Evolutionary conservation across 257 asterid genomes (phyloP).

Genomic region (Solanum pimpinellifolium): DNA sequence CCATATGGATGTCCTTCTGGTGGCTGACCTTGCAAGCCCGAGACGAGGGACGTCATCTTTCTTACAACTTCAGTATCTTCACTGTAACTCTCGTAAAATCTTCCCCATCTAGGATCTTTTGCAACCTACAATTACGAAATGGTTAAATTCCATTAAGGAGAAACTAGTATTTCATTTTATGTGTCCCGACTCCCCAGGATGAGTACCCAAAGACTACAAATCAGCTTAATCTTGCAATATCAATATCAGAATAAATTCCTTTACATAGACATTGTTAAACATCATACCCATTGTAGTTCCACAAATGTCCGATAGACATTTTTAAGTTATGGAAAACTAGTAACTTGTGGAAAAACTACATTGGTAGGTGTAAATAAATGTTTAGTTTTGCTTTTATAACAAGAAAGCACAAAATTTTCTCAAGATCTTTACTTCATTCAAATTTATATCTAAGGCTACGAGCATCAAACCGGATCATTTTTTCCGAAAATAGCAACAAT

Average conservation of each 20-base stretch:
- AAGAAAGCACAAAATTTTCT: background rate
- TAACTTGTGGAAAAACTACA: background rate
- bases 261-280: background rate
- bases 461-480: background rate
- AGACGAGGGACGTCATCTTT: slow-evolving; percentile 63
- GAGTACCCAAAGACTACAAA: background rate
- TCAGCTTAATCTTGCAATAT: background rate
- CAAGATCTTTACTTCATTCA: background rate
- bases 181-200: background rate
- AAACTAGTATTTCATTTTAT: background rate
- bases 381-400: background rate
- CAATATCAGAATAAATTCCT: background rate
- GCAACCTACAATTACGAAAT: slow-evolving; percentile 29
- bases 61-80: slow-evolving; percentile 76
- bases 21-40: slow-evolving; percentile 92
- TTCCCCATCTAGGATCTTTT: slow-evolving; percentile 98
- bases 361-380: background rate
- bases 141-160: background rate
- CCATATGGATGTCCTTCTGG: slow-evolving; percentile 81
- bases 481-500: background rate
- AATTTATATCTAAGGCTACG: background rate
- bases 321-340: background rate
- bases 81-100: slow-evolving; percentile 83
- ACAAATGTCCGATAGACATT: background rate
- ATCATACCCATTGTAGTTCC: background rate